Percentiles rank a stretch among this genome's conserved stretches.
These are phyloP conservation scores for Suillus fuscotomentosus DNA, from an alignment of 768 basidiomycete genomes.

Conservation along the genomic window DNA sequence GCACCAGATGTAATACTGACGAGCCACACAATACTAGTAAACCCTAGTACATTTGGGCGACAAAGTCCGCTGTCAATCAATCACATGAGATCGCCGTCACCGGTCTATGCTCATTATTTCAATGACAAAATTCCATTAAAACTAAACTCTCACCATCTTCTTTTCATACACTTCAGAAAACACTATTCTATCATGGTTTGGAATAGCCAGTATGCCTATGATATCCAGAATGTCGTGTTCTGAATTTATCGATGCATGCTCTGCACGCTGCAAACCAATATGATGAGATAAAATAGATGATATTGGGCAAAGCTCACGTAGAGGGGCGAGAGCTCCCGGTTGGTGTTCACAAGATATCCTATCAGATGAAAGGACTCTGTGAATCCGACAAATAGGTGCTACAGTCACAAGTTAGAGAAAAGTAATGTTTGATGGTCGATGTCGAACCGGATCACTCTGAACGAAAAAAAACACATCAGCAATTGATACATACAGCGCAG, in stretches of 20 bases:
- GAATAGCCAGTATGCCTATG: not conserved
- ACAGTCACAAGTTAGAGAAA: too few species aligned
- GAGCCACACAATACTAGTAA: not conserved
- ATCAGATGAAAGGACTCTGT: too few species aligned
- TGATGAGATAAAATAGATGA: too few species aligned
- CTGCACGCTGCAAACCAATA: not conserved
- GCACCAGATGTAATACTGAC: not conserved
- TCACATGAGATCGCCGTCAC: not conserved
- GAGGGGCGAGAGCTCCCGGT: too few species aligned
- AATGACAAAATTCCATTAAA: not conserved
- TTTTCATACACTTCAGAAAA: not conserved
- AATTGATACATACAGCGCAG: too few species aligned
- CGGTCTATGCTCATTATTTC: not conserved
- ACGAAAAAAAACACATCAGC: too few species aligned
- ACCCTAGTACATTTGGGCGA: not conserved
- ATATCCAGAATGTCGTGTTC: not conserved
- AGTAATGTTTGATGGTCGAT: too few species aligned
- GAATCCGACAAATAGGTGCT: too few species aligned
- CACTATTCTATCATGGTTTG: not conserved
- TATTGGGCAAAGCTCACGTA: too few species aligned
- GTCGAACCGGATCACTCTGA: too few species aligned
- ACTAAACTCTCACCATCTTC: not conserved
- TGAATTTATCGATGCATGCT: not conserved
- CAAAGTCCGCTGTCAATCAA: not conserved
- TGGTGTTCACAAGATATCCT: too few species aligned